These are phyloP conservation scores for Nasturtium officinale DNA, from an alignment of 345 rosid genomes.

Conservation along the genomic window DNA sequence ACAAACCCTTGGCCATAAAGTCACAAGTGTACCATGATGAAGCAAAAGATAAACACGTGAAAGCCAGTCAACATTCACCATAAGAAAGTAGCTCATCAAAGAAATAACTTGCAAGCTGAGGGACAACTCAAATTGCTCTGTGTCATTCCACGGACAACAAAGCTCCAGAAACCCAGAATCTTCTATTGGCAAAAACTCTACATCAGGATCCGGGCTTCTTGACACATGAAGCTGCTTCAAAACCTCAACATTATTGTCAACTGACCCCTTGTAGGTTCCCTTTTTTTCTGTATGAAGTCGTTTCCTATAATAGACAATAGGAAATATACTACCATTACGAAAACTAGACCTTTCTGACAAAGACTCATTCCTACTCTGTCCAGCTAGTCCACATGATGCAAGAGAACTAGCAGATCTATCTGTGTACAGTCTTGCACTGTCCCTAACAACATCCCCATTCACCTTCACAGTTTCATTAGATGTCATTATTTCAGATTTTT, in stretches of 20 bases:
- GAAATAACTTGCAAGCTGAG: conserved; percentile 48
- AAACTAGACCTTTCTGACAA: conserved; percentile 43
- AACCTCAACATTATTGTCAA: conserved; percentile 23
- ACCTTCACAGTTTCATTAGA: conserved; percentile 40
- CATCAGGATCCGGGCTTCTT: conserved; percentile 43
- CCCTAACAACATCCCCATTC: conserved; percentile 41
- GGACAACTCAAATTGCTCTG: conserved; percentile 46
- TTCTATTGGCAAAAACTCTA: conserved; percentile 47
- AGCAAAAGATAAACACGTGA: conserved; percentile 51
- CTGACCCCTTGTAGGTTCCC: conserved; percentile 32
- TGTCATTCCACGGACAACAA: conserved; percentile 43
- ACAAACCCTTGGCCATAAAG: conserved; percentile 71
- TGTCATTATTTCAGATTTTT: conserved; percentile 42
- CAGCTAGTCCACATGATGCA: conserved; percentile 42
- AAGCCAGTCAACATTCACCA: conserved; percentile 49
- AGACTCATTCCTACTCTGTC: conserved; percentile 45
- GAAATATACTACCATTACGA: conserved; percentile 50
- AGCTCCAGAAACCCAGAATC: conserved; percentile 46
- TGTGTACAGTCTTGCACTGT: conserved; percentile 36
- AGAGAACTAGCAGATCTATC: conserved; percentile 44
- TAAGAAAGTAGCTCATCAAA: conserved; percentile 41
- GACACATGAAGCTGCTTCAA: conserved; percentile 38
- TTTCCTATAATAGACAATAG: conserved; percentile 81
- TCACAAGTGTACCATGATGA: conserved; percentile 58
- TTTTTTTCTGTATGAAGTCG: conserved; percentile 58